Evolutionary conservation across 2,329 filamentous ascomycete genomes (phyloP).

Genomic region (Fusarium udum): DNA sequence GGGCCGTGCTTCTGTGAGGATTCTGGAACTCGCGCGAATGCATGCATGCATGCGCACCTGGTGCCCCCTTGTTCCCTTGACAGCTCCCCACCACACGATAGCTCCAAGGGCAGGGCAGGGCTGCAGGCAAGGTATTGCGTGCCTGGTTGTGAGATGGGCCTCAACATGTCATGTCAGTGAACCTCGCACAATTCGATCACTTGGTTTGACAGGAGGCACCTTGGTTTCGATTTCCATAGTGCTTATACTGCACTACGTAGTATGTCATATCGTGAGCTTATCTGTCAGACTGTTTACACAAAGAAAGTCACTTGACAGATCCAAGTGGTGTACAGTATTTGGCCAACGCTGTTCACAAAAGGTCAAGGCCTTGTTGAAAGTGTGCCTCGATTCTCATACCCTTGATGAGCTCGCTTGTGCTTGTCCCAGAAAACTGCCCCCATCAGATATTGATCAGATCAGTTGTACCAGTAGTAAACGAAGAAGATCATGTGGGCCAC

Average conservation of each 20-base stretch:
- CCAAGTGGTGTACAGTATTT: background rate
- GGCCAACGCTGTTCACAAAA: background rate
- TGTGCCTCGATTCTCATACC: background rate
- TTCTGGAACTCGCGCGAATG: constrained; percentile 39
- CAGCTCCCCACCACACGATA: constrained; percentile 31
- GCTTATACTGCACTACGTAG: background rate
- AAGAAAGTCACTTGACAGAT: background rate
- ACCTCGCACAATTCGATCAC: background rate
- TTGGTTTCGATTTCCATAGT: background rate
- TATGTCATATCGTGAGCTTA: background rate
- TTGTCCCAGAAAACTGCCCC: background rate
- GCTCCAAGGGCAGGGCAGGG: constrained; percentile 8
- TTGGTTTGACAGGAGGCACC: background rate
- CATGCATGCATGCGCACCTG: background rate
- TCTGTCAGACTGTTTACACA: background rate
- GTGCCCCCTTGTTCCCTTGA: constrained; percentile 1
- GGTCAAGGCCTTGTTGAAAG: background rate
- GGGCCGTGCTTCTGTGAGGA: constrained; percentile 30
- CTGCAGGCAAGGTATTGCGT: constrained; percentile 20
- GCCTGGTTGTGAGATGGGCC: background rate
- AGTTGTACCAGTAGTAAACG: background rate
- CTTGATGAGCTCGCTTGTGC: constrained; percentile 5
- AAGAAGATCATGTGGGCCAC: constrained; percentile 6
- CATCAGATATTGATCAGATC: constrained; percentile 14
- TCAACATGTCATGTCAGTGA: background rate